phyloP scores from a whole-genome alignment of 352 stramenopile species.

The Phytophthora tubulina region DNA sequence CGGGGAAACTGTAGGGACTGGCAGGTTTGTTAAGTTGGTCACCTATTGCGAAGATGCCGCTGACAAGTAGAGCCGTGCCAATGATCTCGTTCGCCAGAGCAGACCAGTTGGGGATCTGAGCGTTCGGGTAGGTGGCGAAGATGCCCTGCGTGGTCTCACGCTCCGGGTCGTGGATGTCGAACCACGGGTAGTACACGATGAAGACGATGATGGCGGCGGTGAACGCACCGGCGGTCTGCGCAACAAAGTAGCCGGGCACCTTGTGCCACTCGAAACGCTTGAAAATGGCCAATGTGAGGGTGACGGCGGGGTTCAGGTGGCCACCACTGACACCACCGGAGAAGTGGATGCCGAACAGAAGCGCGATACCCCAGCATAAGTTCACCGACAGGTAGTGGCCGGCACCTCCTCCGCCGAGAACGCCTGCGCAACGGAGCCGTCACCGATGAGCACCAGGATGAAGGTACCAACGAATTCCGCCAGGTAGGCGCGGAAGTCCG shows the following conservation, averaged over 20 bases:
- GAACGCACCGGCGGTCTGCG: conserved; percentile 61
- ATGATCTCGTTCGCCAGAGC: conserved; percentile 58
- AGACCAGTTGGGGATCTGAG: conserved; percentile 48
- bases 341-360: conserved; percentile 72
- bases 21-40: conserved; percentile 59
- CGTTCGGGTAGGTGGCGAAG: conserved; percentile 63
- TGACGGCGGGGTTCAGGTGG: conserved; percentile 75
- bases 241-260: conserved; percentile 58
- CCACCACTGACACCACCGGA: conserved; percentile 63
- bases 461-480: conserved; percentile 76
- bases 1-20: conserved; percentile 50
- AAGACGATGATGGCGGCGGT: conserved; percentile 55
- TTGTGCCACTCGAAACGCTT: conserved; percentile 66
- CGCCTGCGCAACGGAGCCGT: conserved; percentile 68
- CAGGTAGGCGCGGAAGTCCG: conserved; percentile 61
- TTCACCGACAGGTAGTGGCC: conserved; percentile 65
- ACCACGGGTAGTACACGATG: conserved; percentile 70
- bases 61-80: conserved; percentile 49
- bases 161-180: conserved; percentile 56
- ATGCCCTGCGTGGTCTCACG: conserved; percentile 50
- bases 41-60: conserved; percentile 54
- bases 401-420: conserved; percentile 52
- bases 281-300: conserved; percentile 61
- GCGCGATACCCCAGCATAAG: conserved; percentile 66
- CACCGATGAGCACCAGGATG: conserved; percentile 68